Evolutionary conservation across 805 yeast species (phyloP).

Genomic region (Candida vartiovaarae): DNA sequence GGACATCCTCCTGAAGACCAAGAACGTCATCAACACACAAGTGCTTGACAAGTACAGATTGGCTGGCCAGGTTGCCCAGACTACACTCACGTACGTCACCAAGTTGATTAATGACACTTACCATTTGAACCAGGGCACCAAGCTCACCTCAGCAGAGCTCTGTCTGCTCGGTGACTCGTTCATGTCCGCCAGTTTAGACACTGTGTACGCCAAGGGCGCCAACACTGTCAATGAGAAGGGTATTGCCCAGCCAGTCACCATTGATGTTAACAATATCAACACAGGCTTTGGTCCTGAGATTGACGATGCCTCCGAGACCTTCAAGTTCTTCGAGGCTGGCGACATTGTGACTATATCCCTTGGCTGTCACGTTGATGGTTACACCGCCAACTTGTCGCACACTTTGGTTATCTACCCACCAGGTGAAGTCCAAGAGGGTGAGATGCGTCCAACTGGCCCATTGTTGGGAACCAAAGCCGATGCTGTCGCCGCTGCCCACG

Average conservation of each 20-base stretch:
- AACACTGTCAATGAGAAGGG: conserved; percentile 77
- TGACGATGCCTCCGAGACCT: conserved; percentile 41
- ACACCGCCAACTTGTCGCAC: conserved; percentile 81
- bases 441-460: conserved; percentile 61
- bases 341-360: conserved; percentile 79
- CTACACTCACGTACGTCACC: conserved; percentile 61
- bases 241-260: conserved; percentile 83
- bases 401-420: conserved; percentile 80
- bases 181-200: conserved; percentile 50
- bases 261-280: conserved; percentile 75
- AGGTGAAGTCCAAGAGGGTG: conserved; percentile 33
- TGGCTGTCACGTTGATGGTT: conserved; percentile 94
- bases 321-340: conserved; percentile 53
- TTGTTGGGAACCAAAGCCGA: conserved; percentile 81
- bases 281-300: conserved; percentile 83
- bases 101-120: conserved; percentile 66
- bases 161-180: conserved; percentile 80
- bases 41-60: conserved; percentile 77
- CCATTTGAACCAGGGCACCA: conserved; percentile 42
- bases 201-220: conserved; percentile 45
- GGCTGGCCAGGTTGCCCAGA: conserved; percentile 86
- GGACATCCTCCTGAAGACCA: conserved; percentile 62
- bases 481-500: conserved; percentile 79
- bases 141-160: conserved; percentile 51
- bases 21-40: conserved; percentile 54